Percentiles rank a stretch among this genome's conserved stretches.
These are phyloP conservation scores for Posidonia oceanica DNA, from an alignment of 116 monocot species.

Conservation along the genomic window DNA sequence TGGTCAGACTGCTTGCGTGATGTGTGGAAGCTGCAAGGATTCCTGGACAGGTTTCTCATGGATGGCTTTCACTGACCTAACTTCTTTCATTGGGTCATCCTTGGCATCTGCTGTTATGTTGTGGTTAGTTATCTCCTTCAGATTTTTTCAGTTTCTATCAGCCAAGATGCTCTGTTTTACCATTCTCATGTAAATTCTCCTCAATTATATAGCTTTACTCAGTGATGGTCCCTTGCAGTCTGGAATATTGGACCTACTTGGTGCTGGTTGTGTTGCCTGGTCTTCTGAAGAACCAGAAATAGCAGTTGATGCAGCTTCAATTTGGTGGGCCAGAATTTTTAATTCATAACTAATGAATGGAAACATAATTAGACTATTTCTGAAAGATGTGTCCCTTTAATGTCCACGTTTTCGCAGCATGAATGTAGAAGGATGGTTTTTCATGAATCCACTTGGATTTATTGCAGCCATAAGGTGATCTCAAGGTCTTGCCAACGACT, in stretches of 20 bases:
- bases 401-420: too few species aligned
- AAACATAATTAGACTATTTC: too few species aligned
- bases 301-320: conserved; percentile 27
- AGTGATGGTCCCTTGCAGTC: conserved; percentile 8
- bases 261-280: conserved; percentile 30
- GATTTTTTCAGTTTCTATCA: too few species aligned
- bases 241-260: conserved; percentile 34
- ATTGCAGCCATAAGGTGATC: conserved; percentile 29
- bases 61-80: conserved; percentile 23
- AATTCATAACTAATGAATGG: too few species aligned
- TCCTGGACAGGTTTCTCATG: conserved; percentile 43
- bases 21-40: conserved; percentile 22
- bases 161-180: not conserved
- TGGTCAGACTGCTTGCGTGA: conserved; percentile 23
- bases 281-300: conserved; percentile 26
- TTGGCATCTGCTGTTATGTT: conserved; percentile 44
- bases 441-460: conserved; percentile 45
- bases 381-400: too few species aligned
- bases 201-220: not conserved
- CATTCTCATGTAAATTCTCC: not conserved
- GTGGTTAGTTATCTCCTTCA: conserved; percentile 22
- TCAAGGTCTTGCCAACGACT: not conserved
- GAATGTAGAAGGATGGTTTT: conserved; percentile 35
- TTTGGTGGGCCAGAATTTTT: not conserved
- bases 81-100: too few species aligned